Evolutionary conservation across 2,329 filamentous ascomycete species (phyloP).

Genomic region (Exophiala sp.): DNA sequence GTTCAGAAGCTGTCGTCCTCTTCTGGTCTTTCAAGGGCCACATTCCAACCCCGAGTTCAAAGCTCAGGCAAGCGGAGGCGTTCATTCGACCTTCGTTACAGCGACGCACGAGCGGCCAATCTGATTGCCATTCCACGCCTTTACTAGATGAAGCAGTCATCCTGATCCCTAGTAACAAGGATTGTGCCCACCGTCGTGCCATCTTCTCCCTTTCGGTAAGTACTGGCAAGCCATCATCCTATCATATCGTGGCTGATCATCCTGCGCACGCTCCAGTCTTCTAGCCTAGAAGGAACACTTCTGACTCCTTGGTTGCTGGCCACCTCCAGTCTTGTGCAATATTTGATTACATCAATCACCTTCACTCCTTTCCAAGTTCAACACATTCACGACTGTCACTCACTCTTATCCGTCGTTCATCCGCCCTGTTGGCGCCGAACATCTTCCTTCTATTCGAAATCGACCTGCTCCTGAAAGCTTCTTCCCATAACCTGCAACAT

Average conservation of each 20-base stretch:
- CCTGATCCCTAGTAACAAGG: slow-evolving; percentile 29
- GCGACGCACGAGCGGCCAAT: slow-evolving; percentile 33
- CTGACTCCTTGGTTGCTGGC: slow-evolving; percentile 25
- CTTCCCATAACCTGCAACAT: slow-evolving; percentile 37
- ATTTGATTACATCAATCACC: slow-evolving; percentile 26
- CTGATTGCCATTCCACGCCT: slow-evolving; percentile 36
- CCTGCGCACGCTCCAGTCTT: slow-evolving; percentile 21
- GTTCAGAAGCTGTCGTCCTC: slow-evolving; percentile 17
- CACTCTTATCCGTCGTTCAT: slow-evolving; percentile 25
- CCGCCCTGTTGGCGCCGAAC: slow-evolving; percentile 5
- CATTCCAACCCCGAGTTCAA: slow-evolving; percentile 32
- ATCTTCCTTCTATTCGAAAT: slow-evolving; percentile 2
- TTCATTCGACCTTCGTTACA: slow-evolving; percentile 43
- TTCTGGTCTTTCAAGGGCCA: slow-evolving; percentile 29
- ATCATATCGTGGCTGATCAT: slow-evolving; percentile 18
- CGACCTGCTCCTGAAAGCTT: not conserved
- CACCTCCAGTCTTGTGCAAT: slow-evolving; percentile 31
- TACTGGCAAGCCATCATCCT: slow-evolving; percentile 13
- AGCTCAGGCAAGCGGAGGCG: slow-evolving; percentile 39
- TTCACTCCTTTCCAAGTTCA: slow-evolving; percentile 21
- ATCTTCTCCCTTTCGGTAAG: slow-evolving; percentile 29
- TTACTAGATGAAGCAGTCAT: slow-evolving; percentile 42
- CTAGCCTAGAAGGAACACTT: slow-evolving; percentile 21
- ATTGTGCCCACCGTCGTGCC: slow-evolving; percentile 23
- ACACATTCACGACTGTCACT: slow-evolving; percentile 27